These are phyloP conservation scores for Glutinoglossum americanum DNA, from an alignment of 495 filamentous ascomycete genomes.

Conservation along the genomic window DNA sequence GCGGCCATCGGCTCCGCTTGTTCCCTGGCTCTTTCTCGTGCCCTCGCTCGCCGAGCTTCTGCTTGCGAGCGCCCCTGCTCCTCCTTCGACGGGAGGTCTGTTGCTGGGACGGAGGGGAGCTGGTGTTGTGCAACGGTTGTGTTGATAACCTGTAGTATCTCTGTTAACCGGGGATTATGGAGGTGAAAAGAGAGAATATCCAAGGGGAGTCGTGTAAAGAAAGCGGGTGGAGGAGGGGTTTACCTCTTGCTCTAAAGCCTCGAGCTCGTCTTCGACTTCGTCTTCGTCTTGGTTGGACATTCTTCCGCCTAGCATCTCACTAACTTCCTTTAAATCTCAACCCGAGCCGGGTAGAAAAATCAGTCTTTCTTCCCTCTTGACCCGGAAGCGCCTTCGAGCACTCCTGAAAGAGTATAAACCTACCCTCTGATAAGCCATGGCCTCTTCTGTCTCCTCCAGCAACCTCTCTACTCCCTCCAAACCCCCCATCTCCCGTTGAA, in stretches of 20 bases:
- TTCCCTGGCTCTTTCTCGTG: constrained; percentile 20
- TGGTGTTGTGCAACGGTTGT: not conserved
- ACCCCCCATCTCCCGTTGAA: constrained; percentile 89
- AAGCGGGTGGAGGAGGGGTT: not conserved
- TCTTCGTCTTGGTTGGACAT: constrained; percentile 90
- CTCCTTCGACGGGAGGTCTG: not conserved
- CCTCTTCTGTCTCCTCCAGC: constrained; percentile 79
- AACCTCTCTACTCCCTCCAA: constrained; percentile 81
- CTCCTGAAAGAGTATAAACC: too few species aligned
- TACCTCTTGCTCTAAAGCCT: constrained; percentile 51
- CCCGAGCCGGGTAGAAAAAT: not conserved
- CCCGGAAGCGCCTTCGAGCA: too few species aligned
- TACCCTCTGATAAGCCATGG: constrained; percentile 70
- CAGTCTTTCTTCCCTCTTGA: constrained; percentile 3
- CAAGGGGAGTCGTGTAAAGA: too few species aligned
- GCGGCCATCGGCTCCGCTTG: constrained; percentile 11
- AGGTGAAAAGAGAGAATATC: not conserved
- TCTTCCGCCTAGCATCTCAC: constrained; percentile 65
- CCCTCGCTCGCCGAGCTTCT: constrained; percentile 15
- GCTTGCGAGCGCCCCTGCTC: not conserved
- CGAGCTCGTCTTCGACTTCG: constrained; percentile 90
- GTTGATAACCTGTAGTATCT: not conserved
- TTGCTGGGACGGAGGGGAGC: not conserved
- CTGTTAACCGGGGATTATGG: not conserved
- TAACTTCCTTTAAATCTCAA: constrained; percentile 50